phyloP scores from a whole-genome alignment of 2,329 filamentous ascomycete species.

The Calycina herbarum region DNA sequence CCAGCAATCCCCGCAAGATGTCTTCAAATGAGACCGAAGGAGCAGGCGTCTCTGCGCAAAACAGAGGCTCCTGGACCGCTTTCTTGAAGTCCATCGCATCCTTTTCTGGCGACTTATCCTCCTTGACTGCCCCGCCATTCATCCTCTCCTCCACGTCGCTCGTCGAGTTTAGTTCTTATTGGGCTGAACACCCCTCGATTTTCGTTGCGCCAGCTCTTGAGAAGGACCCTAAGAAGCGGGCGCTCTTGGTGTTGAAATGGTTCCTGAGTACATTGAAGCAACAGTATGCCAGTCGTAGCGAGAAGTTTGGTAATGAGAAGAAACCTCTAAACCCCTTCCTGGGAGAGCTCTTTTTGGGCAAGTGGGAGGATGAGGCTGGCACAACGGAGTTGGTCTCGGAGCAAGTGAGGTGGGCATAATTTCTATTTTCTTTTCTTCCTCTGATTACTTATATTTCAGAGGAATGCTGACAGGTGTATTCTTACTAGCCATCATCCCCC shows the following conservation, averaged over 20 bases:
- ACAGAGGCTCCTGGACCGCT: slow-evolving; percentile 37
- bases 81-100: slow-evolving; percentile 66
- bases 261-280: slow-evolving; percentile 92
- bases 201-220: slow-evolving; percentile 82
- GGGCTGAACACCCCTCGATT: slow-evolving; percentile 74
- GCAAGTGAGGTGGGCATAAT: slow-evolving; percentile 71
- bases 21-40: slow-evolving; percentile 36
- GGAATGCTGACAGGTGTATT: slow-evolving; percentile 12
- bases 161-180: slow-evolving; percentile 80
- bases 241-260: slow-evolving; percentile 90
- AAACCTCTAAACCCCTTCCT: slow-evolving; percentile 97
- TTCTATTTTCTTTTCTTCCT: neutral
- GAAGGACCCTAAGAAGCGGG: slow-evolving; percentile 76
- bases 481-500: slow-evolving; percentile 77
- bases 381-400: slow-evolving; percentile 87
- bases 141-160: slow-evolving; percentile 77
- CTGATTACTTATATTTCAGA: too few species aligned
- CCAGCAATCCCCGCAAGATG: slow-evolving; percentile 25
- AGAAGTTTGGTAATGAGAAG: slow-evolving; percentile 86
- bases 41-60: slow-evolving; percentile 34
- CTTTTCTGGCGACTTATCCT: slow-evolving; percentile 80
- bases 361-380: slow-evolving; percentile 81
- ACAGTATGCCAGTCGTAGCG: slow-evolving; percentile 73
- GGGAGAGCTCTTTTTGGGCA: slow-evolving; percentile 89
- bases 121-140: slow-evolving; percentile 78